phyloP scores from a whole-genome alignment of 768 basidiomycete species.

The Panaeolus papilionaceus region DNA sequence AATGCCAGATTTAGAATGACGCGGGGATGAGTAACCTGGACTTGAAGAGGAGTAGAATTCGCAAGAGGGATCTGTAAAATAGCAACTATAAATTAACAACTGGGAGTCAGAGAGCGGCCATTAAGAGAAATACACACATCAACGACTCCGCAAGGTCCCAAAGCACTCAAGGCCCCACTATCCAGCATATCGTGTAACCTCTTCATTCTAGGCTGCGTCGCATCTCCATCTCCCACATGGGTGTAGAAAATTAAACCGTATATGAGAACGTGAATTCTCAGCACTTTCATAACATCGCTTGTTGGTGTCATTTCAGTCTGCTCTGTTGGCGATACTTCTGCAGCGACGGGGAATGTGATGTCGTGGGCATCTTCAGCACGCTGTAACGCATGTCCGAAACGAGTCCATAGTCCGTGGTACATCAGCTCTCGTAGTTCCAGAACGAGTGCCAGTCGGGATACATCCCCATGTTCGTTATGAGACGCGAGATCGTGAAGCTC shows the following conservation, averaged over 20 bases:
- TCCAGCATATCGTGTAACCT: slow-evolving; percentile 75
- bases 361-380: slow-evolving; percentile 58
- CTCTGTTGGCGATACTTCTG: slow-evolving; percentile 25
- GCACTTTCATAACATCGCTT: slow-evolving; percentile 22
- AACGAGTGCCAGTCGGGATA: slow-evolving; percentile 58
- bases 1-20: slow-evolving; percentile 69
- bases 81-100: slow-evolving; percentile 3
- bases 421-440: slow-evolving; percentile 64
- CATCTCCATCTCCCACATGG: slow-evolving; percentile 56
- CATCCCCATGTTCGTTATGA: slow-evolving; percentile 43
- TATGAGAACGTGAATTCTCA: slow-evolving; percentile 65
- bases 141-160: slow-evolving; percentile 42
- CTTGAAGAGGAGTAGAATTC: slow-evolving; percentile 48
- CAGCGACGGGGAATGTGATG: slow-evolving; percentile 29
- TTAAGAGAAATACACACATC: slow-evolving; percentile 29
- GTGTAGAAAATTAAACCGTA: slow-evolving; percentile 67
- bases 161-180: slow-evolving; percentile 50
- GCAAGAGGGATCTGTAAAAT: slow-evolving; percentile 43
- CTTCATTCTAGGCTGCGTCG: slow-evolving; percentile 57
- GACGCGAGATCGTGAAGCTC: slow-evolving; percentile 36
- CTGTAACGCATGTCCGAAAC: slow-evolving; percentile 53
- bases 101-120: slow-evolving; percentile 1
- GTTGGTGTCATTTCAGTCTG: slow-evolving; percentile 17
- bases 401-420: slow-evolving; percentile 58
- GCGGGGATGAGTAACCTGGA: slow-evolving; percentile 74